Conservation (phyloP, 2,329 filamentous ascomycete genomes). For the Aurifilum marmelostoma region DNA sequence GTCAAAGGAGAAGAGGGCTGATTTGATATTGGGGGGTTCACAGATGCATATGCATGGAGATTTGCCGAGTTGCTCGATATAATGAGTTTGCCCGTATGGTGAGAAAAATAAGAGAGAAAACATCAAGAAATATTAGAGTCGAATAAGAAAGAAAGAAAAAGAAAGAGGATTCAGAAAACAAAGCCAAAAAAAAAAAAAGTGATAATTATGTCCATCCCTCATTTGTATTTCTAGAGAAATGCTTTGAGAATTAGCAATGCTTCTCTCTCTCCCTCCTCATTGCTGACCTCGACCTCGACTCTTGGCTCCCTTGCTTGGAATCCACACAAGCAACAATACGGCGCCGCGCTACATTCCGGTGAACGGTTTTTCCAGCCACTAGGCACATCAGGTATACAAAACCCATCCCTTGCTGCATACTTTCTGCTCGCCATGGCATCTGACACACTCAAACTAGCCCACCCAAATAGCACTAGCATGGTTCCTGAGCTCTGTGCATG, state of each 20-base stretch:
- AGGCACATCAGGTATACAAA: no score
- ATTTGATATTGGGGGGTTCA: neutral
- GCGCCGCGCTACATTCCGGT: conserved; percentile 6
- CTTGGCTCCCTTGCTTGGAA: conserved; percentile 11
- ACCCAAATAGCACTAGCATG: neutral
- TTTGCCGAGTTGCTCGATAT: neutral
- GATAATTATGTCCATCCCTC: neutral
- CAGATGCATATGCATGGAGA: neutral
- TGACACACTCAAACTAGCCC: neutral
- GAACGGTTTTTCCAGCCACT: conserved; percentile 3
- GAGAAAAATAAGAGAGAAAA: neutral
- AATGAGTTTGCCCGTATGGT: neutral
- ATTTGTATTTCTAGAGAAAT: neutral
- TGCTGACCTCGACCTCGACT: neutral
- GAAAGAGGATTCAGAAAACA: no score
- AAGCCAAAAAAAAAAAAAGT: neutral
- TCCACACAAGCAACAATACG: neutral
- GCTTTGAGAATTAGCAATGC: neutral
- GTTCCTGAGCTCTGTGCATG: neutral
- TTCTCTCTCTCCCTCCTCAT: neutral
- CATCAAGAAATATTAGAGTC: neutral
- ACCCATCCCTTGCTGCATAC: conserved; percentile 7
- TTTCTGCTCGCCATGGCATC: neutral
- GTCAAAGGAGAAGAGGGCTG: neutral
- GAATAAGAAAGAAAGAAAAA: neutral